Evolutionary conservation across 2,329 filamentous ascomycete species (phyloP).

Genomic region (Fusarium armeniacum): DNA sequence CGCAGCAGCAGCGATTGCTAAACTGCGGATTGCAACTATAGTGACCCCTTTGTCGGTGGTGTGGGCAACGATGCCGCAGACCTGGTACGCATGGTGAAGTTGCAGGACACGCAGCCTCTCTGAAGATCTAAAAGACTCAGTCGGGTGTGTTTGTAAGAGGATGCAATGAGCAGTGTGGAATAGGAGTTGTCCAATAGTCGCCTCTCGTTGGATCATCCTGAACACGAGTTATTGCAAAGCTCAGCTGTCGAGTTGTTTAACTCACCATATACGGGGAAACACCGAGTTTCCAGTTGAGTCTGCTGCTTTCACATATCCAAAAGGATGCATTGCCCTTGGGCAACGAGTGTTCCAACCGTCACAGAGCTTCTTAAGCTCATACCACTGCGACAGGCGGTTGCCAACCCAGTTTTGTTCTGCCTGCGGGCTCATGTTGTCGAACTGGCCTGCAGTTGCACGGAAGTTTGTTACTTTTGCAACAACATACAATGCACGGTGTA

Average conservation of each 20-base stretch:
- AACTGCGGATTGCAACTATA: slow-evolving; percentile 81
- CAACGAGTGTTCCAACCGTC: slow-evolving; percentile 85
- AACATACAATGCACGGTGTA: slow-evolving; percentile 89
- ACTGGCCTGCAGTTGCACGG: slow-evolving; percentile 75
- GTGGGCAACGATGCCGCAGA: slow-evolving; percentile 91
- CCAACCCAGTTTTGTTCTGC: slow-evolving; percentile 75
- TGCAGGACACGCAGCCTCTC: slow-evolving; percentile 79
- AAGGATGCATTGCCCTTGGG: slow-evolving; percentile 88
- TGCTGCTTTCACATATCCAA: slow-evolving; percentile 79
- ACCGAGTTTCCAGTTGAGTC: slow-evolving; percentile 77
- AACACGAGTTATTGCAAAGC: background rate
- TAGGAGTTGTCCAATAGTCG: slow-evolving; percentile 85
- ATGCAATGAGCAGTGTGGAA: slow-evolving; percentile 90
- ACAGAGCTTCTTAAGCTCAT: slow-evolving; percentile 81
- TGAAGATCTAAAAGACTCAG: slow-evolving; percentile 69
- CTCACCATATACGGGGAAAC: slow-evolving; percentile 89
- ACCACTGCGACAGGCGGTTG: slow-evolving; percentile 81
- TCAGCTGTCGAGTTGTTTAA: background rate
- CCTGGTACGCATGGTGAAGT: slow-evolving; percentile 81
- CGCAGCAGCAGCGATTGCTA: slow-evolving; percentile 82
- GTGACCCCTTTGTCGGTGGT: slow-evolving; percentile 84
- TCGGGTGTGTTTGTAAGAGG: slow-evolving; percentile 83
- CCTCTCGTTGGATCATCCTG: slow-evolving; percentile 85
- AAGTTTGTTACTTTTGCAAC: slow-evolving; percentile 91
- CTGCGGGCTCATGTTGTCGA: slow-evolving; percentile 70